These are phyloP conservation scores for Neonectria faginata DNA, from an alignment of 2,329 filamentous ascomycete genomes.

Conservation along the genomic window DNA sequence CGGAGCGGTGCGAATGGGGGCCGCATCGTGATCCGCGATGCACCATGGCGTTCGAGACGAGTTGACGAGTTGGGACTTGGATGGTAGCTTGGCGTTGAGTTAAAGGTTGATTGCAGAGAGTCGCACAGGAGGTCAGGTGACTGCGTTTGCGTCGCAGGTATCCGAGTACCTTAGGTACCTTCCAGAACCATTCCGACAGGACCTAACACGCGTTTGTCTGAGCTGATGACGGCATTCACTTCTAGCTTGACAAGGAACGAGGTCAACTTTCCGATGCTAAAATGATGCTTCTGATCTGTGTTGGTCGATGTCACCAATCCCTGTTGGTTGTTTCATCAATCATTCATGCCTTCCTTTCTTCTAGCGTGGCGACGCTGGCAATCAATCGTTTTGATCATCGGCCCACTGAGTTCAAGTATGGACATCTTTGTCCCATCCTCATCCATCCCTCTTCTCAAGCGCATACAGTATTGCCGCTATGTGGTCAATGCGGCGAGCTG, in stretches of 20 bases:
- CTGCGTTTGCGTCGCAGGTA: background rate
- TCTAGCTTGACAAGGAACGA: background rate
- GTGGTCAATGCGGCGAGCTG: constrained; percentile 9
- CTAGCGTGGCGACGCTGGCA: constrained; percentile 4
- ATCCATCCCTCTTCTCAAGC: background rate
- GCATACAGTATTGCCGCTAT: background rate
- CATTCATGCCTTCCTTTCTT: constrained; percentile 2
- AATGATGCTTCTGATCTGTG: constrained; percentile 3
- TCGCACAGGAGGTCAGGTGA: constrained; percentile 8
- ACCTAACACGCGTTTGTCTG: background rate
- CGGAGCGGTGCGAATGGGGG: constrained; percentile 37
- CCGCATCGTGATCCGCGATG: constrained; percentile 22
- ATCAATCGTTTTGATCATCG: constrained; percentile 10
- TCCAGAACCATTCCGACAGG: background rate
- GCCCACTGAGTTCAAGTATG: background rate
- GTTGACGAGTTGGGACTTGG: background rate
- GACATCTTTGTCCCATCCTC: background rate
- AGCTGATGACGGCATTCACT: constrained; percentile 4
- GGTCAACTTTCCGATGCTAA: background rate
- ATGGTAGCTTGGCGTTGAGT: constrained; percentile 2
- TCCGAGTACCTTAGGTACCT: background rate
- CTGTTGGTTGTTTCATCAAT: constrained; percentile 15
- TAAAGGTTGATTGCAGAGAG: constrained; percentile 6
- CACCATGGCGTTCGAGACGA: background rate
- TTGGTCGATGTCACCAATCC: constrained; percentile 12